Evolutionary conservation across 129 eudicot species (phyloP).

Genomic region (Ambrosia trifida): DNA sequence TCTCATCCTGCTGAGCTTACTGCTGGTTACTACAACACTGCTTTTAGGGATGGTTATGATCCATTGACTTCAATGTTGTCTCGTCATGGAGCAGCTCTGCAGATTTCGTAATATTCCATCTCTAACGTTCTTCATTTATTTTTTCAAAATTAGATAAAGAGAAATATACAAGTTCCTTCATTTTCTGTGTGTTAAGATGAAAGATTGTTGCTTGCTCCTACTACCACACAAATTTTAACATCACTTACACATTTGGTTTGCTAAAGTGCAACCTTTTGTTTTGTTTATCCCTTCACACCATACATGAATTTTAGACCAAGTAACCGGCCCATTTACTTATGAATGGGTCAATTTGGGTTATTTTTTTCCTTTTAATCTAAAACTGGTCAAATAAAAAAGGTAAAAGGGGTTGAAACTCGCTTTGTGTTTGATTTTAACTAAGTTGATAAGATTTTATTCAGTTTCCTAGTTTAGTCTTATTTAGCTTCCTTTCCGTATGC

Average conservation of each 20-base stretch:
- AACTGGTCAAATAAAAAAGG: not conserved
- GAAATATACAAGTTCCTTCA: slow-evolving; percentile 1
- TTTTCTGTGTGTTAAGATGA: slow-evolving; percentile 3
- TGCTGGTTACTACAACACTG: slow-evolving; percentile 76
- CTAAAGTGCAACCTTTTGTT: not conserved
- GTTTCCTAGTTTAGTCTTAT: not conserved
- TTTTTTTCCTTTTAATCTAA: not conserved
- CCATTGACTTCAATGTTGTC: slow-evolving; percentile 56
- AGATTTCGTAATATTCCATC: slow-evolving; percentile 48
- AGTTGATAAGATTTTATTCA: too few relatives aligned
- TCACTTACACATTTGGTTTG: slow-evolving; percentile 12
- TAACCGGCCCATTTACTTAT: not conserved
- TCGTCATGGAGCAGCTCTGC: slow-evolving; percentile 65
- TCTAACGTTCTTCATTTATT: not conserved
- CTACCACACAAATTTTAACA: slow-evolving; percentile 7
- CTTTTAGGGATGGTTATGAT: slow-evolving; percentile 64
- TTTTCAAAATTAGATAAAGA: not conserved
- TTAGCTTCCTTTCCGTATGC: not conserved
- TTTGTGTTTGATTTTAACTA: not conserved
- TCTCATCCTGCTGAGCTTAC: slow-evolving; percentile 76
- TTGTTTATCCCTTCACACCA: not conserved
- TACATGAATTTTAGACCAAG: not conserved
- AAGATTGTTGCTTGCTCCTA: slow-evolving; percentile 16
- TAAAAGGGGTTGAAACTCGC: not conserved
- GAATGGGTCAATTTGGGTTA: not conserved